These are phyloP conservation scores for Dipteronia dyeriana DNA, from an alignment of 345 rosid species.

Conservation along the genomic window DNA sequence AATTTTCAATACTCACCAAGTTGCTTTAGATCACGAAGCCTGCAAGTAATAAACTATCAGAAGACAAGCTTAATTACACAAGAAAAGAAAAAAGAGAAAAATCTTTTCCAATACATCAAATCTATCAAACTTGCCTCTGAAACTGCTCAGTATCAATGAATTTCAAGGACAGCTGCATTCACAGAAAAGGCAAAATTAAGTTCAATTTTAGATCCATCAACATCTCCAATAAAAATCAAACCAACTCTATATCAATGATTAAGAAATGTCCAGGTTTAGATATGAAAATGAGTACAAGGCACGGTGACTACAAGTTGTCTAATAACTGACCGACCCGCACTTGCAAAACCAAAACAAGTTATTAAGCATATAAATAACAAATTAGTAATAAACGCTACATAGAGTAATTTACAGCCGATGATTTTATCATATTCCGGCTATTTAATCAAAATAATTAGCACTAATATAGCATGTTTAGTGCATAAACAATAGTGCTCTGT, in stretches of 20 bases:
- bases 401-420: neutral
- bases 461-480: neutral
- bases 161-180: conserved; percentile 52
- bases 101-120: neutral
- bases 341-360: neutral
- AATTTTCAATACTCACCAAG: conserved; percentile 22
- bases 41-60: conserved; percentile 29
- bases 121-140: conserved; percentile 51
- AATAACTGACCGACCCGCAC: neutral
- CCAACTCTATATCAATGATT: neutral
- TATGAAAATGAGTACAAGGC: neutral
- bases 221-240: neutral
- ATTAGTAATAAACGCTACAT: neutral
- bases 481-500: neutral
- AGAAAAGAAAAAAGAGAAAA: neutral
- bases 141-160: conserved; percentile 70
- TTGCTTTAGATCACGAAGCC: conserved; percentile 77
- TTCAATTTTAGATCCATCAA: neutral
- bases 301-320: too few species aligned
- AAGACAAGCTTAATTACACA: neutral
- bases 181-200: conserved; percentile 1
- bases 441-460: neutral
- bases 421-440: neutral
- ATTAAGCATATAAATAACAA: neutral
- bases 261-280: neutral